Evolutionary conservation across 768 basidiomycete genomes (phyloP), one percentile per base, ranked within the genome.

Genomic region (Basidioascus undulatus): DNA sequence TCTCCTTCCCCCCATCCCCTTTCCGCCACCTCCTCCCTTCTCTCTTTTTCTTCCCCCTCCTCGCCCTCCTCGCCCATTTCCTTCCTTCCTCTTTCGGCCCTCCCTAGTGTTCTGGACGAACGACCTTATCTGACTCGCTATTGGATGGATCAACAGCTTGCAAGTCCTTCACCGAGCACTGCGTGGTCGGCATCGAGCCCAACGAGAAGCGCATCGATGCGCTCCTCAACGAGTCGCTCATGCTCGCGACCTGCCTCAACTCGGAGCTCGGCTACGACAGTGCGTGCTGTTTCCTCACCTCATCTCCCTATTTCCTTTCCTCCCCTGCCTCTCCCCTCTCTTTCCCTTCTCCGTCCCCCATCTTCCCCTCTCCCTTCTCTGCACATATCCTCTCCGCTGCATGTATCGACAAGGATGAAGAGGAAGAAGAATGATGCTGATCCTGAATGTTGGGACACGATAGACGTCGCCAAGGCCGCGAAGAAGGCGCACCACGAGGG

Each of bases 401-500:
- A n/a, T n/a, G n/a, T n/a, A n/a, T n/a, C n/a, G n/a, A n/a, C n/a
- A n/a, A n/a, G n/a, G n/a, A n/a, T n/a, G n/a, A n/a, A n/a, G n/a
- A n/a, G n/a, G n/a, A n/a, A n/a, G n/a, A 5, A 20, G n/a, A n/a
- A n/a, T n/a, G n/a, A n/a, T n/a, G n/a, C n/a, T n/a, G n/a, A n/a
- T n/a, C n/a, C n/a, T n/a, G n/a, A n/a, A n/a, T n/a, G n/a, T n/a
- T n/a, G n/a, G n/a, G n/a, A n/a, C n/a, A n/a, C n/a, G n/a, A n/a
- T n/a, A 94, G 86, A 92, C 61, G 92, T 96, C 37, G 92, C 92
- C 37, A 86, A 81, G 62, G 83, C 80, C 54, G 92, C 92, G 23
- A 98, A 98, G 70, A 96, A 96, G 60, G 92, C 92, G n/a, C 92
- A 96, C 67, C 83, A 78, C 59, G 86, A 98, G 61, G 92, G 92